phyloP scores from a whole-genome alignment of 257 asterid species.

The Apocynum venetum region DNA sequence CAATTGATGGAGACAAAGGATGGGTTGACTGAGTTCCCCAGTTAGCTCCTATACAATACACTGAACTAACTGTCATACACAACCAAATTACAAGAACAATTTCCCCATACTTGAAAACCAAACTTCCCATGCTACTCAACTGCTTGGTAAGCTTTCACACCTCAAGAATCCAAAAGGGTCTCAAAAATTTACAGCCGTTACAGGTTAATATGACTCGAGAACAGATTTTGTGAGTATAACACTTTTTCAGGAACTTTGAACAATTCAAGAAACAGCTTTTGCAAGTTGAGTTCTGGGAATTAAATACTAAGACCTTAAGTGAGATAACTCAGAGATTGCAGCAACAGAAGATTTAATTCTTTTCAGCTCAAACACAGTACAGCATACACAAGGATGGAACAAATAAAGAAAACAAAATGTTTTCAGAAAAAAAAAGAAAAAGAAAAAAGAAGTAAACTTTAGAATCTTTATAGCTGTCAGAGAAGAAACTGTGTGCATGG shows the following conservation, averaged over 20 bases:
- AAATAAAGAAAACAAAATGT: background rate
- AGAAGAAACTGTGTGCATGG: background rate
- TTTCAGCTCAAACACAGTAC: background rate
- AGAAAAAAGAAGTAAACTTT: background rate
- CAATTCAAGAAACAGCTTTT: background rate
- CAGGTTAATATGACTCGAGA: background rate
- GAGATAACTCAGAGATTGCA: background rate
- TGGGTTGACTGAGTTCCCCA: constrained; percentile 94
- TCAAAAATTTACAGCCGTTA: background rate
- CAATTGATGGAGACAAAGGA: constrained; percentile 54
- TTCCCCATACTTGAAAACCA: background rate
- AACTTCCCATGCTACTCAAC: background rate
- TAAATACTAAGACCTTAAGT: background rate
- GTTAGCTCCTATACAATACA: constrained; percentile 68
- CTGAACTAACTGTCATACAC: constrained; percentile 32
- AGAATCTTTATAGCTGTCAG: background rate
- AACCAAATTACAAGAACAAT: constrained; percentile 15
- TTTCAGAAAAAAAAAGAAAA: too few species aligned
- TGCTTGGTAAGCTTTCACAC: background rate
- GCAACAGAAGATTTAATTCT: background rate
- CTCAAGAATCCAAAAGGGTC: background rate
- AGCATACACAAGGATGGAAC: background rate
- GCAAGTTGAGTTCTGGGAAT: background rate
- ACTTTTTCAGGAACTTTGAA: background rate
- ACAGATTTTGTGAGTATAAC: background rate